Percentiles rank a stretch among this genome's conserved stretches.
Evolutionary conservation across 2,329 filamentous ascomycete species (phyloP).

Genomic region (Trichoderma breve): DNA sequence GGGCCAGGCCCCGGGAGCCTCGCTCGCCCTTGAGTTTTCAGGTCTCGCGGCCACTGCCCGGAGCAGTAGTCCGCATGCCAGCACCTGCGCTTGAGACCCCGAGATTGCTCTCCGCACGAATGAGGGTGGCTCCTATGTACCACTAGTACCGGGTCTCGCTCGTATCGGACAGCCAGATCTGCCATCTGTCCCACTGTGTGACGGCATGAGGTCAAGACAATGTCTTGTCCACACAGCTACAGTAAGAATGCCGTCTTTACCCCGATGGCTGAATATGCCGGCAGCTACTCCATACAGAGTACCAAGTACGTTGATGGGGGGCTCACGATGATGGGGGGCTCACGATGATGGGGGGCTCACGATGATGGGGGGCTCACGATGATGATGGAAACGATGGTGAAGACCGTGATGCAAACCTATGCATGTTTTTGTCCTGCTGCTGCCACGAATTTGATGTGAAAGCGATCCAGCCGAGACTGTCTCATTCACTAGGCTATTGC

Average conservation of each 20-base stretch:
- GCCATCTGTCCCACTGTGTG: background rate
- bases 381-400: background rate
- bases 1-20: background rate
- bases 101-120: background rate
- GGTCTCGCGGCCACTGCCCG: background rate
- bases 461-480: background rate
- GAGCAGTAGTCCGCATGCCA: background rate
- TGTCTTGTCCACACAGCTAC: background rate
- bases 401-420: background rate
- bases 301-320: background rate
- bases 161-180: conserved; percentile 6
- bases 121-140: background rate
- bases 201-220: conserved; percentile 1
- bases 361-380: background rate
- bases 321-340: background rate
- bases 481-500: background rate
- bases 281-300: background rate
- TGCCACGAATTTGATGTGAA: background rate
- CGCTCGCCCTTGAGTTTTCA: background rate
- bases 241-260: background rate
- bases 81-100: background rate
- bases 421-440: background rate
- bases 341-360: background rate
- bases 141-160: background rate
- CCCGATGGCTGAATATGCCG: background rate